Percentiles rank a stretch among this genome's conserved stretches.
Conservation (phyloP, 2,329 filamentous ascomycete species). For the Colletotrichum australisinense region DNA sequence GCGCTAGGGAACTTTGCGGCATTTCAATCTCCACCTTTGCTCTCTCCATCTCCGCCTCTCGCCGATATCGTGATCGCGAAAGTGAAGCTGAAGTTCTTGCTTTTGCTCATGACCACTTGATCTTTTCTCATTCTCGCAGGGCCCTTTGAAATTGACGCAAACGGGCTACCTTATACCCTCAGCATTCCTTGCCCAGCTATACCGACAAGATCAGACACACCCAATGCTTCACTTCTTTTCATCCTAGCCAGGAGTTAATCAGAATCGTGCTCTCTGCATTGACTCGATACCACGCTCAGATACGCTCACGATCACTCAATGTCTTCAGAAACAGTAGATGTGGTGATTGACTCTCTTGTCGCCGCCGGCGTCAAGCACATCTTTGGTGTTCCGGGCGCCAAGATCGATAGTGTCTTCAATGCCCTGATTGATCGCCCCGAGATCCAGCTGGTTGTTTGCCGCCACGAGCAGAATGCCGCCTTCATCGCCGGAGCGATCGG, state of each 20-base stretch:
- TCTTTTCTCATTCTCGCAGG: background rate
- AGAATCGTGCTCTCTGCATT: background rate
- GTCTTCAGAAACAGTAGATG: slow-evolving; percentile 41
- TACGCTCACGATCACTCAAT: background rate
- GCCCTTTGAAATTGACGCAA: background rate
- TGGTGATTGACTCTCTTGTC: slow-evolving; percentile 44
- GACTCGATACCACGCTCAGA: background rate
- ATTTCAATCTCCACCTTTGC: background rate
- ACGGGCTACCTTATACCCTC: background rate
- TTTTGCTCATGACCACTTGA: background rate
- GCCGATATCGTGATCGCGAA: background rate
- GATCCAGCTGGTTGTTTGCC: slow-evolving; percentile 57
- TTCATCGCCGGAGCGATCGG: slow-evolving; percentile 61
- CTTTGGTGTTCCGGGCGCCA: slow-evolving; percentile 60
- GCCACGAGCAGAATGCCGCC: slow-evolving; percentile 62
- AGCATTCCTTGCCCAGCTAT: background rate
- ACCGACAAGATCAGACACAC: too few relatives aligned
- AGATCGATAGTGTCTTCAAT: slow-evolving; percentile 61
- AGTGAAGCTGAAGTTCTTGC: background rate
- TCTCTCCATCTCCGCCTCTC: background rate
- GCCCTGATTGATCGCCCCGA: slow-evolving; percentile 56
- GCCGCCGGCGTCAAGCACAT: slow-evolving; percentile 56
- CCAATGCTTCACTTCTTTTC: background rate
- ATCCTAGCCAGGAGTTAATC: background rate
- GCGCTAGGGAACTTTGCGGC: background rate